Base-by-base conservation (phyloP, 2,329 filamentous ascomycete species). In the Ophiostoma ulmi region DNA sequence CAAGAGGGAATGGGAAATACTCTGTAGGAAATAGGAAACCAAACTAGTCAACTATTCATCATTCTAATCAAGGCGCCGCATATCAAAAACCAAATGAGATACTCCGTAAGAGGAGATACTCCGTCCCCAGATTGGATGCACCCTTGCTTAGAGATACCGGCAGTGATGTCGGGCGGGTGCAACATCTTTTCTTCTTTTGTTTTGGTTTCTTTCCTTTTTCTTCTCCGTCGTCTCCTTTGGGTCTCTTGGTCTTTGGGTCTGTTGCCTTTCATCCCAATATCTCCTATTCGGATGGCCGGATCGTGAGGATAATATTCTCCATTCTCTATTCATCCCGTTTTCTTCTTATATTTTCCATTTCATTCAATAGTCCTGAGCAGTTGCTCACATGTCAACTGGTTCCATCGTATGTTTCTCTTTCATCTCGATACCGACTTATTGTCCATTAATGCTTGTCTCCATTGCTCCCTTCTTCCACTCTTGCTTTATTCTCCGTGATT, bases 111-210 rank as follows among this genome's bases (percentile, higher is more conserved):
- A 58, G 10, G 22, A 61, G 55, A 63, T 63, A 35, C 58, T 63
- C 58, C 58, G 58, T 35, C 58, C 58, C 58, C 58, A 63, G 58
- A 31, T 35, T 63, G 26, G 14, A 35, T 63, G 26, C 58, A 35
- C 58, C 58, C 58, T 63, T 63, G 58, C 52, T 58, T 58, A 48
- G n/a, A 26, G n/a, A 58, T 26, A 58, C 52, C 58, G 58, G 58
- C 58, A 63, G 58, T 63, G 58, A 63, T 36, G 58, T 63, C 52
- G 52, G 52, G 52, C 52, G 52, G 52, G 52, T 58, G 52, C 52
- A 58, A 58, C 52, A 26, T 58, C n/a, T 58, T 11, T 14, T 10
- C n/a, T 58, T 31, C 10, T 26, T 31, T 58, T 26, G 8, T 58
- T 58, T 63, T 63, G 26, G 22, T 63, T 35, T 63, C 58, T 20